These are phyloP conservation scores for Plectranthus barbatus DNA, from an alignment of 257 asterid genomes.

Conservation along the genomic window DNA sequence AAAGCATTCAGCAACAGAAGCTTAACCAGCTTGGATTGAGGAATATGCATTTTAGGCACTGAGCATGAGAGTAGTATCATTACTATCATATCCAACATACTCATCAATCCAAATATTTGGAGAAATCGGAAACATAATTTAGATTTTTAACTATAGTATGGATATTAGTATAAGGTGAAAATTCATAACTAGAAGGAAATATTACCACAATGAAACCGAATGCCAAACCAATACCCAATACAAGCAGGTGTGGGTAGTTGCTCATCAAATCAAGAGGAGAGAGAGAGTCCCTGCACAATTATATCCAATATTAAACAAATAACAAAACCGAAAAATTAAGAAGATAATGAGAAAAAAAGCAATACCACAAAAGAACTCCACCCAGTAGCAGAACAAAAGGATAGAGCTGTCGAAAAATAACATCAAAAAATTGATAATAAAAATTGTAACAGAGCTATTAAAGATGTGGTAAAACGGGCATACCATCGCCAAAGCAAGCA, in stretches of 20 bases:
- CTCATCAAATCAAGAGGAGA: slow-evolving; percentile 68
- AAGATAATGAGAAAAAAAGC: slow-evolving; percentile 1
- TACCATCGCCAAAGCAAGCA: too few relatives aligned
- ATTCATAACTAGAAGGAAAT: background rate
- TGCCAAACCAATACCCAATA: slow-evolving; percentile 82
- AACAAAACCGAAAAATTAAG: background rate
- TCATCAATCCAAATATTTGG: background rate
- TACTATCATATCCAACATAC: background rate
- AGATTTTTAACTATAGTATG: background rate
- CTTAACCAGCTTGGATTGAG: background rate
- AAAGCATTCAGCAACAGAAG: slow-evolving; percentile 1
- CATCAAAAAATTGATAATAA: slow-evolving; percentile 4
- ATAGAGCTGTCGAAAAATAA: slow-evolving; percentile 56
- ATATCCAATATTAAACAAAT: slow-evolving; percentile 13
- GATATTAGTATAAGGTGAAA: background rate
- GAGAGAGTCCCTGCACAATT: slow-evolving; percentile 61
- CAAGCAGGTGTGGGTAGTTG: slow-evolving; percentile 56
- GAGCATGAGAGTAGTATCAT: background rate
- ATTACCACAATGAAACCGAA: slow-evolving; percentile 97
- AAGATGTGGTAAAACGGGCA: slow-evolving; percentile 1
- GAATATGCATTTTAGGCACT: background rate
- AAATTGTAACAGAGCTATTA: background rate
- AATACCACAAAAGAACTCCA: slow-evolving; percentile 82
- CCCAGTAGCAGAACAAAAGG: slow-evolving; percentile 72
- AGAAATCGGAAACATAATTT: background rate